Conservation (phyloP, 257 asterid species). For the Eucommia ulmoides region DNA sequence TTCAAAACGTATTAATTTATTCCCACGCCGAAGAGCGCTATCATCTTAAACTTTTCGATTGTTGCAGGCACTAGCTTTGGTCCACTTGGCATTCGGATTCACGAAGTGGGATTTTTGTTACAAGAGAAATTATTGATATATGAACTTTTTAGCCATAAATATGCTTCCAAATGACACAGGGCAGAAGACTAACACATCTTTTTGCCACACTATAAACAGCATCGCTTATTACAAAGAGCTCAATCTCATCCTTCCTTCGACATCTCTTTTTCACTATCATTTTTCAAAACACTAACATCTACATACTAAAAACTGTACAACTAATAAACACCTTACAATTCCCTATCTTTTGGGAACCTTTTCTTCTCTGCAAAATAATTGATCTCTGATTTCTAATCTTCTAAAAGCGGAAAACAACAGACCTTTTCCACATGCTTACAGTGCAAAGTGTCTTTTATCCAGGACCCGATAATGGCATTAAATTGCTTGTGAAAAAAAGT, state of each 20-base stretch:
- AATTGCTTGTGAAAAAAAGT: not conserved
- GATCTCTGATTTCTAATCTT: conserved; percentile 8
- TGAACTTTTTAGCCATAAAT: too few relatives aligned
- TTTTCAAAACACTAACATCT: conserved; percentile 7
- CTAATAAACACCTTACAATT: conserved; percentile 9
- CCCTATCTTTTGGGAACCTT: conserved; percentile 5
- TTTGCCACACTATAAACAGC: too few relatives aligned
- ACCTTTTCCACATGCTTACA: conserved; percentile 12
- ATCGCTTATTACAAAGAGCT: not conserved
- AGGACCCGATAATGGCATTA: not conserved
- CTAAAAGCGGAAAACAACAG: conserved; percentile 9
- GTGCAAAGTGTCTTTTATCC: not conserved
- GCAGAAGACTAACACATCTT: too few relatives aligned
- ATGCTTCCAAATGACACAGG: too few relatives aligned
- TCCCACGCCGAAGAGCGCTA: too few relatives aligned
- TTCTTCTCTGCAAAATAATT: conserved; percentile 9
- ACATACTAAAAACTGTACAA: conserved; percentile 31
- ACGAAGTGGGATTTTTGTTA: too few relatives aligned
- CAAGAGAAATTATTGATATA: too few relatives aligned
- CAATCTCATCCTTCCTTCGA: not conserved
- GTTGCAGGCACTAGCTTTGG: too few relatives aligned
- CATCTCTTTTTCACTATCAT: not conserved
- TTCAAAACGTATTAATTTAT: too few relatives aligned
- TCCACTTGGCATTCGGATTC: too few relatives aligned
- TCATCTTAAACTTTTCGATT: too few relatives aligned